phyloP scores from a whole-genome alignment of 208 protist genomes.

The Novymonas esmeraldas region DNA sequence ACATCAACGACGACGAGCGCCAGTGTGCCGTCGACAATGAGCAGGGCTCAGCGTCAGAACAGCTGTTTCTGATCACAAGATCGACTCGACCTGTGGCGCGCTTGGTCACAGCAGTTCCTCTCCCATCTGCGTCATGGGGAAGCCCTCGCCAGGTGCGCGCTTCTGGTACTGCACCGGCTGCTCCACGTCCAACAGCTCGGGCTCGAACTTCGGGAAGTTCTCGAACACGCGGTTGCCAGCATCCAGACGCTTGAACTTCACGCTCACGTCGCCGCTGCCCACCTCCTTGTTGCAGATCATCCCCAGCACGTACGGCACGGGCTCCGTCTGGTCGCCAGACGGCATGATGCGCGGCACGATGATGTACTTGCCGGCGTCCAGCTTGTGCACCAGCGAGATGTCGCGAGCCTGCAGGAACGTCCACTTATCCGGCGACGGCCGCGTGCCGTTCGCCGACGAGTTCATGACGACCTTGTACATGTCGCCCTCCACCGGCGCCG shows the following conservation, averaged over 20 bases:
- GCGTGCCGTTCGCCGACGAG: slow-evolving; percentile 64
- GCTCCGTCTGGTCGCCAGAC: slow-evolving; percentile 24
- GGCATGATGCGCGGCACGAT: slow-evolving; percentile 73
- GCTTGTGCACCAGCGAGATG: slow-evolving; percentile 71
- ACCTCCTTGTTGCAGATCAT: slow-evolving; percentile 62
- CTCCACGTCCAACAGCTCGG: slow-evolving; percentile 41
- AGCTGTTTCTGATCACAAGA: no score
- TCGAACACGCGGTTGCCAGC: slow-evolving; percentile 73
- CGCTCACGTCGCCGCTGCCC: slow-evolving; percentile 48
- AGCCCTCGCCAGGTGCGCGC: slow-evolving; percentile 46
- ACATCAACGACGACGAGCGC: no score
- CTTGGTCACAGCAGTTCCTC: slow-evolving; percentile 25
- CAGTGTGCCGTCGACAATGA: no score
- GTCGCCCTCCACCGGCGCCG: slow-evolving; percentile 42
- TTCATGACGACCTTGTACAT: slow-evolving; percentile 79
- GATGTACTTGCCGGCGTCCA: slow-evolving; percentile 71
- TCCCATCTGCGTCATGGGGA: slow-evolving; percentile 55
- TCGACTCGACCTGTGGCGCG: not conserved
- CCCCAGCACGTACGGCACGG: slow-evolving; percentile 59
- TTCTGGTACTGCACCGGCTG: slow-evolving; percentile 72
- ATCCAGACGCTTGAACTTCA: slow-evolving; percentile 64
- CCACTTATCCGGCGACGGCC: slow-evolving; percentile 73
- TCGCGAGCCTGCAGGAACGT: slow-evolving; percentile 84
- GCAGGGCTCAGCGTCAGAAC: no score
- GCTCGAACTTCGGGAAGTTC: slow-evolving; percentile 86